Percentiles rank a stretch among this genome's conserved stretches.
Conservation (phyloP, 31 red algal genomes). For the Asparagopsis taxiformis region DNA sequence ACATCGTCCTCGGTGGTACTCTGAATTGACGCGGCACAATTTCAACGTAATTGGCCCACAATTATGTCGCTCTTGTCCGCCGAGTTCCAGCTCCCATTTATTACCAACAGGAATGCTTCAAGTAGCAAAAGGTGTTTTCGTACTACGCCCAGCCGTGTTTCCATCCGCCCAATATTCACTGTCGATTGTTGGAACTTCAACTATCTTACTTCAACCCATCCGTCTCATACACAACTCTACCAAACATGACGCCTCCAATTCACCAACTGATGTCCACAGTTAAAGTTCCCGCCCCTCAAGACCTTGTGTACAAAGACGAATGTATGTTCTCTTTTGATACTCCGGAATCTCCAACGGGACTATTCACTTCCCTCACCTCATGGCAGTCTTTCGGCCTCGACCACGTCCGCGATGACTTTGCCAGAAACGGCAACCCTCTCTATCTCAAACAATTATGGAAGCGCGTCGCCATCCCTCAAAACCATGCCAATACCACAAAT, state of each 20-base stretch:
- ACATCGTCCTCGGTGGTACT: too few species aligned
- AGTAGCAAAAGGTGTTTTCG: too few species aligned
- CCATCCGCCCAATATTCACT: too few species aligned
- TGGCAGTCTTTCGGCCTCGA: constrained; percentile 66
- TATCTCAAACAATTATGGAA: constrained; percentile 68
- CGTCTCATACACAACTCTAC: too few species aligned
- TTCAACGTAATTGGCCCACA: too few species aligned
- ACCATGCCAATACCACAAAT: not conserved
- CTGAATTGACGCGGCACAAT: too few species aligned
- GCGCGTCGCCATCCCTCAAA: constrained; percentile 12
- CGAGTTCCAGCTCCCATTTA: too few species aligned
- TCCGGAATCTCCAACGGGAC: constrained; percentile 46
- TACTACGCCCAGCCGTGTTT: too few species aligned
- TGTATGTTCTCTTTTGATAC: constrained; percentile 89
- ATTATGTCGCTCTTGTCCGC: too few species aligned
- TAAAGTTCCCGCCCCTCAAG: constrained; percentile 25
- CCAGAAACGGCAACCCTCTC: constrained; percentile 40
- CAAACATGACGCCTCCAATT: constrained; percentile 6
- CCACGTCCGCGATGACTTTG: constrained; percentile 39
- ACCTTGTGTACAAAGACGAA: constrained; percentile 65
- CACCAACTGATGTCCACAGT: constrained; percentile 13
- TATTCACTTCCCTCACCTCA: constrained; percentile 75
- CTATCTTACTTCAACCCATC: not conserved
- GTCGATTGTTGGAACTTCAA: too few species aligned
- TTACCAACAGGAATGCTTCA: too few species aligned